Base-by-base conservation (phyloP, 768 basidiomycete genomes). In the Kwoniella botswanensis region DNA sequence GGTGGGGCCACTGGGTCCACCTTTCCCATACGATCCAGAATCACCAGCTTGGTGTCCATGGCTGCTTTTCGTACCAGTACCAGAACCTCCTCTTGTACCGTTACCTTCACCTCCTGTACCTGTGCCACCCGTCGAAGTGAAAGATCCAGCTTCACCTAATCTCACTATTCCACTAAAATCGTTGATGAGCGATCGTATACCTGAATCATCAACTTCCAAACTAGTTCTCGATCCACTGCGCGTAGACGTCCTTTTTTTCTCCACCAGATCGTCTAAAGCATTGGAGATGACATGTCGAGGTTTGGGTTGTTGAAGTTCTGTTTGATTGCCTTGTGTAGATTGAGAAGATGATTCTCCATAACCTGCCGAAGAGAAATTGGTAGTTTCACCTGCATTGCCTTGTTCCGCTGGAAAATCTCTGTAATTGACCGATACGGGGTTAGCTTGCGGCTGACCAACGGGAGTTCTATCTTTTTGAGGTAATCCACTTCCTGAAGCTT, bases 141-240 rank as follows among this genome's bases (percentile, higher is more conserved):
- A 35, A 17, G 71, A 65, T 15, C 74, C 76, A 3, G 68, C 65
- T 42, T 71, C 76, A 18, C 67, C 71, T 2, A 80, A 65, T 24
- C 77, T 65, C 10, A 81, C 74, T 60, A 81, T 81, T 3, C 78
- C 76, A 50, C 71, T 71, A 26, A 77, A 76, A 58, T 81, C 80
- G 18, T 70, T 67, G 52, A 77, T 57, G 21, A 80, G 57, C 2
- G 68, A 52, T 7, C 29, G 67, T 18, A 74, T 66, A n/a, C 76
- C 76, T 24, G 74, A 56, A 6, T 77, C 76, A 63, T 76, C 74
- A 17, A 71, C 54, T 18, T 75, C 75, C 53, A 77, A 44, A 46
- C 41, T 66, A 22, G 55, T 60, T 22, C 59, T 26, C 11, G 67
- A 65, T n/a, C 41, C 63, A 41, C 59, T 24, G 22, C 41, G 26